Conservation (phyloP, 257 asterid genomes). For the Apocynum venetum region DNA sequence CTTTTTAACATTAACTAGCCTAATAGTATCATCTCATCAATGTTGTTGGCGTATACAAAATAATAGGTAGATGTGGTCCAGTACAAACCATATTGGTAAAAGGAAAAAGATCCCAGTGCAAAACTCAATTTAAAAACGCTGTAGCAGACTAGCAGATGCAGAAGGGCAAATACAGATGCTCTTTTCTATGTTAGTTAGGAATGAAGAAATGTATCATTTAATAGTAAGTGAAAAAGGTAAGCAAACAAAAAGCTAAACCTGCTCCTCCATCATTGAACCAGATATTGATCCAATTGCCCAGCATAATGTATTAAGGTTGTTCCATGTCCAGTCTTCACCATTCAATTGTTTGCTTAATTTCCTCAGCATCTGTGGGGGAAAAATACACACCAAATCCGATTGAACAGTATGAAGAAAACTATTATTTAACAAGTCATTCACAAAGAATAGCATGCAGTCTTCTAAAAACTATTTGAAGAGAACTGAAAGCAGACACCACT, state of each 20-base stretch:
- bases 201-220: not conserved
- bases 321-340: slow-evolving; percentile 98
- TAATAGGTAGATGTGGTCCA: not conserved
- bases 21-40: not conserved
- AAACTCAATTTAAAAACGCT: not conserved
- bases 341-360: slow-evolving; percentile 74
- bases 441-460: not conserved
- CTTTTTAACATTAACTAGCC: not conserved
- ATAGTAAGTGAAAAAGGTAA: not conserved
- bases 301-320: slow-evolving; percentile 94
- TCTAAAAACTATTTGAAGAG: not conserved
- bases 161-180: not conserved
- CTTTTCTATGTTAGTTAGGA: not conserved
- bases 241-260: slow-evolving; percentile 36
- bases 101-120: not conserved
- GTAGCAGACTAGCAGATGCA: not conserved
- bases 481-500: not conserved
- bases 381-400: not conserved
- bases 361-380: slow-evolving; percentile 63
- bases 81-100: not conserved
- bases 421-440: not conserved
- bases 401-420: not conserved
- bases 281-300: slow-evolving; percentile 99
- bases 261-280: slow-evolving; percentile 98
- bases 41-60: not conserved